A percentile compares a stretch with the other conserved stretches of the same genome.
Evolutionary conservation across 2,329 filamentous ascomycete species (phyloP).

Genomic region (Shiraia bambusicola): DNA sequence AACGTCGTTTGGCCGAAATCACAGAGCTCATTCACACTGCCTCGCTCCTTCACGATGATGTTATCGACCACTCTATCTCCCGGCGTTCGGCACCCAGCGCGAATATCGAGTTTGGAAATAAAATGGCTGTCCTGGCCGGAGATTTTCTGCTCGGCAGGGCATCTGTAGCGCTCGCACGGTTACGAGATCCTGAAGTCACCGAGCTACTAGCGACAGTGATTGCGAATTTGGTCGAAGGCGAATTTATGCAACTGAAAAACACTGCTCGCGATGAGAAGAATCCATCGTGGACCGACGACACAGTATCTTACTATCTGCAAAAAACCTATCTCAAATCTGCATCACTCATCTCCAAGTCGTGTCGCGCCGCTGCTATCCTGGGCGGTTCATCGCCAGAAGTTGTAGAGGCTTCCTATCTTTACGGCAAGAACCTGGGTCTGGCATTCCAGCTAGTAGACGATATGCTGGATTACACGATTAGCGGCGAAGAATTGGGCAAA

Average conservation of each 20-base stretch:
- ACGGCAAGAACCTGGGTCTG: constrained; percentile 89
- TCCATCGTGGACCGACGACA: constrained; percentile 83
- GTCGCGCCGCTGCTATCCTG: constrained; percentile 82
- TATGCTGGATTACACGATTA: constrained; percentile 94
- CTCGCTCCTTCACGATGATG: constrained; percentile 94
- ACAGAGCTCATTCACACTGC: constrained; percentile 97
- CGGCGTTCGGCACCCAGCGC: constrained; percentile 83
- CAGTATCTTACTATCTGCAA: constrained; percentile 89
- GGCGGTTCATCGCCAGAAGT: constrained; percentile 75
- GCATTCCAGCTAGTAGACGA: constrained; percentile 98
- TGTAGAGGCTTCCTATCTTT: constrained; percentile 87
- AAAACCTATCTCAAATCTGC: constrained; percentile 99
- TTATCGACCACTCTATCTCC: constrained; percentile 89
- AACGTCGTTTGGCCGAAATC: constrained; percentile 90
- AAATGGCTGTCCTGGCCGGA: constrained; percentile 97
- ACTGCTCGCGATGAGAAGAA: constrained; percentile 84
- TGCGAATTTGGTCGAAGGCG: constrained; percentile 94
- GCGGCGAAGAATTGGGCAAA: constrained; percentile 83
- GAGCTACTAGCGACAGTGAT: constrained; percentile 95
- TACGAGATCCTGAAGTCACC: constrained; percentile 90
- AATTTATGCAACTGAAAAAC: constrained; percentile 99
- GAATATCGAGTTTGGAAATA: constrained; percentile 96
- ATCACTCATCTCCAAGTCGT: constrained; percentile 93
- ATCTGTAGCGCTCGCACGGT: constrained; percentile 85
- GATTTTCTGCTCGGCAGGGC: constrained; percentile 92